phyloP scores from a whole-genome alignment of 495 filamentous ascomycete genomes.

The Penicillium pulvis region DNA sequence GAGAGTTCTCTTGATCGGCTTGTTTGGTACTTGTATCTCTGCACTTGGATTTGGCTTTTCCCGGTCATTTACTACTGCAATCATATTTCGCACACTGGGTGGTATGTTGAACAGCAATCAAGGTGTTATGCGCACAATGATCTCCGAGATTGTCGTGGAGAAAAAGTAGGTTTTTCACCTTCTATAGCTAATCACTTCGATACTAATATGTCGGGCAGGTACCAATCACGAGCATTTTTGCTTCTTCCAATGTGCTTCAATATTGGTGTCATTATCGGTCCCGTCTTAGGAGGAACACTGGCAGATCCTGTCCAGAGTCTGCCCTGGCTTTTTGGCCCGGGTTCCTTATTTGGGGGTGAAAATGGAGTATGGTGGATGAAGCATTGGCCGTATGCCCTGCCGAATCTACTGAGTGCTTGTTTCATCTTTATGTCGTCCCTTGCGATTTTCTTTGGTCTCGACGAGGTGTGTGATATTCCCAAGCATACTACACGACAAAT shows the following conservation, averaged over 20 bases:
- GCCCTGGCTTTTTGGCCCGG: constrained; percentile 66
- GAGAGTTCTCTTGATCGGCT: constrained; percentile 72
- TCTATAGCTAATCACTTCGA: background rate
- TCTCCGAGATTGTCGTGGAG: constrained; percentile 74
- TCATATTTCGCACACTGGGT: constrained; percentile 71
- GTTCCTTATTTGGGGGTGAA: constrained; percentile 50
- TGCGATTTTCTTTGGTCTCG: constrained; percentile 57
- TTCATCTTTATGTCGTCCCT: constrained; percentile 54
- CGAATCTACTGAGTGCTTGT: constrained; percentile 59
- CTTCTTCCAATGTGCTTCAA: constrained; percentile 84
- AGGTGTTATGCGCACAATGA: constrained; percentile 81
- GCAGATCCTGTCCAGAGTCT: constrained; percentile 70
- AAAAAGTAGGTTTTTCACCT: constrained; percentile 47
- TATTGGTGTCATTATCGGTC: constrained; percentile 68
- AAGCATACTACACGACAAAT: background rate
- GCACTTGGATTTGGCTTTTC: constrained; percentile 81
- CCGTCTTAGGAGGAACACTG: constrained; percentile 65
- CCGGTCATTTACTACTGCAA: constrained; percentile 63
- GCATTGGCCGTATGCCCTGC: constrained; percentile 63
- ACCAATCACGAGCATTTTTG: constrained; percentile 74
- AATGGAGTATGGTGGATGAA: constrained; percentile 62
- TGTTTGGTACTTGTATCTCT: constrained; percentile 70
- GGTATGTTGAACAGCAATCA: constrained; percentile 81
- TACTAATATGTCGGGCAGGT: constrained; percentile 34
- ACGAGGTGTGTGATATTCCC: constrained; percentile 48